Evolutionary conservation across 176 grass and related monocot species (phyloP), one percentile per base, ranked within the genome.

Genomic region (Triticum monococcum): DNA sequence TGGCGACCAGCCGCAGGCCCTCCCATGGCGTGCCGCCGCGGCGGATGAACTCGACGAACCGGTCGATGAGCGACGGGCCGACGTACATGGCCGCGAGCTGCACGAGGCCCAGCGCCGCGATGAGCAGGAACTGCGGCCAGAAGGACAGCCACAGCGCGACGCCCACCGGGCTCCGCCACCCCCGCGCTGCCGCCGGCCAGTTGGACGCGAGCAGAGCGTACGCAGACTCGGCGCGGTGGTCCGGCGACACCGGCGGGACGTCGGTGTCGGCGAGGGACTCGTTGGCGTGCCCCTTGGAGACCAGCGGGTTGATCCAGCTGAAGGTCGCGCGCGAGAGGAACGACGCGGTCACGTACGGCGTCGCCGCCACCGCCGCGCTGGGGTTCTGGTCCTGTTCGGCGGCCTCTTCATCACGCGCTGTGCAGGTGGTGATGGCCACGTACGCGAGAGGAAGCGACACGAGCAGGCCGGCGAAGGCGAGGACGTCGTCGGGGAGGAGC

Each of bases 221-320:
- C 25, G 80, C 26, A 8, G 41, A 68, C 60, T 91, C 60, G 4
- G 80, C 68, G 7, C 75, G 60, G 75, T 87, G 68, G 35, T 2
- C n/a, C 14, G 32, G 32, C 32, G 32, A 33, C 32, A 33, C 76
- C 4, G 85, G 11, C 0, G 89, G 89, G 26, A 91, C 76, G 61
- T 91, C 81, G 17, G 30, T 35, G 30, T 16, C 48, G 8, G 77
- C 2, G 76, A 91, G 81, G 14, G 85, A 75, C 2, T 24, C 81
- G 0, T 64, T 24, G 9, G 68, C 43, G 60, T 90, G 59, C 8
- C 85, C 76, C 46, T 80, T 87, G 81, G 30, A 46, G 81, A 91
- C 46, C 6, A 91, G 12, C 60, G 81, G 71, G 62, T 38, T 80
- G 61, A 91, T 75, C 89, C 89, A 91, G 69, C 89, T 87, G 85